Base-by-base conservation (phyloP, 345 rosid species). In the Draba incana region DNA sequence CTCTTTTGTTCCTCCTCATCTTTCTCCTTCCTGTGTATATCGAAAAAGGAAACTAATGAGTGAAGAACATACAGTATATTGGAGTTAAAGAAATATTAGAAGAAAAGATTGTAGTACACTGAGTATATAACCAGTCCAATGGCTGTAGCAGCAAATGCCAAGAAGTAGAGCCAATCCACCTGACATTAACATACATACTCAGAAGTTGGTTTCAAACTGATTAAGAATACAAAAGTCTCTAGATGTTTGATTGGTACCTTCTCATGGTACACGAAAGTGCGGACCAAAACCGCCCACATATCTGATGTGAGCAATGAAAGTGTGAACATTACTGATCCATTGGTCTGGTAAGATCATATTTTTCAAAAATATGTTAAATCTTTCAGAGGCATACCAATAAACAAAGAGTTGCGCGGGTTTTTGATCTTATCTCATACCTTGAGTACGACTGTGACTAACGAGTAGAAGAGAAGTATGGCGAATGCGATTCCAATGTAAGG, bases 111-210 rank as follows among this genome's bases (percentile, higher is more conserved):
- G 7, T 79, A 88, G 20, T 20, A 20, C 96, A 86, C 79, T 0
- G 97, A 89, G 77, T 94, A 94, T 68, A 89, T 76, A 65, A 87
- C n/a, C 42, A 94, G 84, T 53, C 96, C 97, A 28, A 75, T 48
- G 43, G 79, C 70, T 47, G 92, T 95, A 60, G 84, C 87, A 64
- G 82, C 91, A 69, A 94, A 91, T 41, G 99, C 91, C 66, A 88
- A 46, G 66, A 76, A 94, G 80, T 94, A 94, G 83, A 85, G 84
- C 97, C 92, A 91, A 73, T 94, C 99, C 35, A 88, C 86, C 94
- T 85, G 64, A 24, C 52, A 72, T 42, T 45, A 50, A 4, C 13
- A 74, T n/a, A 57, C 47, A 58, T 30, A 27, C 57, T 10, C 58
- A 56, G 31, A 2, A 43, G 8, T 31, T 24, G 51, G 33, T 54